Evolutionary conservation across 208 protist species (phyloP).

Genomic region (Leishmania arabica): DNA sequence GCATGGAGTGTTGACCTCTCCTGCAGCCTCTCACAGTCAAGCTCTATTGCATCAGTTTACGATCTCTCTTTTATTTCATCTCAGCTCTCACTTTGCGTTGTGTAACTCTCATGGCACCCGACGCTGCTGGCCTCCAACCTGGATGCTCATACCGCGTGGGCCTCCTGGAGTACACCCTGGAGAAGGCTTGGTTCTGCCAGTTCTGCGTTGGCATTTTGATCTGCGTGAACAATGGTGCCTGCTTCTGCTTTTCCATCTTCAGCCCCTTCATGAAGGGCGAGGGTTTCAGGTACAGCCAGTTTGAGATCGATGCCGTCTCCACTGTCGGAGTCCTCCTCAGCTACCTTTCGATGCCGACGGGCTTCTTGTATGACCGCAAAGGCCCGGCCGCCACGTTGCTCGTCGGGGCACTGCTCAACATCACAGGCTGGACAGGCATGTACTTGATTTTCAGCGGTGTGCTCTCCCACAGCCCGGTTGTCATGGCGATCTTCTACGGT

Average conservation of each 20-base stretch:
- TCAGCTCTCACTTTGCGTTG: not conserved
- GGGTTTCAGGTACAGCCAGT: slow-evolving; percentile 60
- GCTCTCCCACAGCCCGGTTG: slow-evolving; percentile 36
- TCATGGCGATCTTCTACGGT: slow-evolving; percentile 74
- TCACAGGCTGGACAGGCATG: slow-evolving; percentile 74
- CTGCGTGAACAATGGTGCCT: slow-evolving; percentile 79
- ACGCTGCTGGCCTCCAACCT: not conserved
- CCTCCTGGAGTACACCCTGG: slow-evolving; percentile 28
- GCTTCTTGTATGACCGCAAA: slow-evolving; percentile 70
- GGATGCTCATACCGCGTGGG: not conserved
- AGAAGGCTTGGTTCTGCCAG: slow-evolving; percentile 76
- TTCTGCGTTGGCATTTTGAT: slow-evolving; percentile 83
- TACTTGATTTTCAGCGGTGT: slow-evolving; percentile 66
- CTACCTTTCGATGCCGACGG: slow-evolving; percentile 84
- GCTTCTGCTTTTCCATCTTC: slow-evolving; percentile 83
- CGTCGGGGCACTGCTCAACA: slow-evolving; percentile 60
- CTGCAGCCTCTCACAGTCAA: not conserved
- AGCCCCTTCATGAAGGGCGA: slow-evolving; percentile 65
- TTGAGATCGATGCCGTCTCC: slow-evolving; percentile 62
- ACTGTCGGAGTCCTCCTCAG: slow-evolving; percentile 78
- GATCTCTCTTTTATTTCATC: not conserved
- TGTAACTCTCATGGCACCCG: not conserved
- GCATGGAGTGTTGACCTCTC: not conserved
- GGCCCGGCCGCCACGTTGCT: slow-evolving; percentile 59
- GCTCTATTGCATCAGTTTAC: not conserved